These are phyloP conservation scores for Cruciata laevipes DNA, from an alignment of 257 asterid species.

Conservation along the genomic window DNA sequence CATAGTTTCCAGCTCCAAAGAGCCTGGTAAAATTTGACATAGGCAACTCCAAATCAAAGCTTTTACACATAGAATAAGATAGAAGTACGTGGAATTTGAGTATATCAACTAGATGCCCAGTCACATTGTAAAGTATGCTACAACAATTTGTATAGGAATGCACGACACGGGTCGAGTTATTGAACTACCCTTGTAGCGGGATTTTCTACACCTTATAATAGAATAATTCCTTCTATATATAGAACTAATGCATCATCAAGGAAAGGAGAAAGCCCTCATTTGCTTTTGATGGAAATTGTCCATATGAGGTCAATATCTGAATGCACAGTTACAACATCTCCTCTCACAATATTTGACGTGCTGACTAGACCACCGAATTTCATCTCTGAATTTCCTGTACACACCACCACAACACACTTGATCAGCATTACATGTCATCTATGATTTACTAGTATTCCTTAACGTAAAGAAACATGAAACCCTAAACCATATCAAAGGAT, in stretches of 20 bases:
- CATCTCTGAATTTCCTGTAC: constrained; percentile 65
- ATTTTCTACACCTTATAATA: neutral
- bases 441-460: neutral
- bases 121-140: too few relatives aligned
- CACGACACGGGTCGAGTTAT: too few relatives aligned
- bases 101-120: too few relatives aligned
- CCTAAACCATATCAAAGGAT: neutral
- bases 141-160: too few relatives aligned
- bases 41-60: neutral
- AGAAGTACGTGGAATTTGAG: too few relatives aligned
- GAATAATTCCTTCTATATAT: neutral
- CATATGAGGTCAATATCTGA: constrained; percentile 82
- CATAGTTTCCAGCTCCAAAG: neutral
- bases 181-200: too few relatives aligned
- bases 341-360: constrained; percentile 69
- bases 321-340: constrained; percentile 53
- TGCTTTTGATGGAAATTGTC: constrained; percentile 67
- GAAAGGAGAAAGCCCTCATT: constrained; percentile 15
- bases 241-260: neutral
- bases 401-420: neutral
- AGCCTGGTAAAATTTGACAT: neutral
- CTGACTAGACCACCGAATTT: constrained; percentile 81
- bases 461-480: neutral
- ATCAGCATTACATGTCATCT: neutral
- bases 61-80: too few relatives aligned